Percentiles rank a stretch among this genome's conserved stretches.
phyloP scores from a whole-genome alignment of 495 filamentous ascomycete species.

The Aspergillus sclerotioniger region DNA sequence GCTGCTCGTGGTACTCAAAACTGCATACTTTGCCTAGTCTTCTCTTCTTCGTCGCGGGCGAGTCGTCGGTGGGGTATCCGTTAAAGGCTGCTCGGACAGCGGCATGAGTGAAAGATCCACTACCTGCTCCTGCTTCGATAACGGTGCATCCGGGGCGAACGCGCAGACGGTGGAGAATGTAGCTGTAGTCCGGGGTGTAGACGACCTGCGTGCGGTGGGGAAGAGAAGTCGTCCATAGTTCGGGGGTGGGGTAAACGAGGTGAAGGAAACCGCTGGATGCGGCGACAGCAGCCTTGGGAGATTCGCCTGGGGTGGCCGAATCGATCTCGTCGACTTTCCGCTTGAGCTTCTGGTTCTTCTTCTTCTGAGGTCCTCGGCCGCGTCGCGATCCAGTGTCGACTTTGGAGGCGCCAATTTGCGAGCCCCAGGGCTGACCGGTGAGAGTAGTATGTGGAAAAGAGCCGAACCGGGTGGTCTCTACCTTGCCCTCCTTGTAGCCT shows the following conservation, averaged over 20 bases:
- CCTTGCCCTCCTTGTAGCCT: slow-evolving; percentile 76
- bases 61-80: slow-evolving; percentile 54
- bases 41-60: slow-evolving; percentile 19
- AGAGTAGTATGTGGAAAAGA: slow-evolving; percentile 92
- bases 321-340: slow-evolving; percentile 52
- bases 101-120: slow-evolving; percentile 93
- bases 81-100: slow-evolving; percentile 83
- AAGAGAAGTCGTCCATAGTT: slow-evolving; percentile 85
- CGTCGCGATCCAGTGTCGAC: slow-evolving; percentile 85
- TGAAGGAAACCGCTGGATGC: slow-evolving; percentile 86
- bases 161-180: slow-evolving; percentile 82
- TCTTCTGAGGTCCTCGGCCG: slow-evolving; percentile 30
- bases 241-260: slow-evolving; percentile 85
- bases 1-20: slow-evolving; percentile 85
- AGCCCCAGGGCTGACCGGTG: slow-evolving; percentile 79
- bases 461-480: slow-evolving; percentile 91
- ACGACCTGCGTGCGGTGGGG: slow-evolving; percentile 97
- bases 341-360: slow-evolving; percentile 39
- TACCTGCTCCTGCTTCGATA: slow-evolving; percentile 93
- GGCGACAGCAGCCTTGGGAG: slow-evolving; percentile 45
- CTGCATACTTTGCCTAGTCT: slow-evolving; percentile 78
- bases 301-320: slow-evolving; percentile 22
- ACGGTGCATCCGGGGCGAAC: slow-evolving; percentile 75
- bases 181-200: slow-evolving; percentile 96
- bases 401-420: slow-evolving; percentile 82